Base-by-base conservation (phyloP, 2,329 filamentous ascomycete genomes). In the Metarhizium rileyi region DNA sequence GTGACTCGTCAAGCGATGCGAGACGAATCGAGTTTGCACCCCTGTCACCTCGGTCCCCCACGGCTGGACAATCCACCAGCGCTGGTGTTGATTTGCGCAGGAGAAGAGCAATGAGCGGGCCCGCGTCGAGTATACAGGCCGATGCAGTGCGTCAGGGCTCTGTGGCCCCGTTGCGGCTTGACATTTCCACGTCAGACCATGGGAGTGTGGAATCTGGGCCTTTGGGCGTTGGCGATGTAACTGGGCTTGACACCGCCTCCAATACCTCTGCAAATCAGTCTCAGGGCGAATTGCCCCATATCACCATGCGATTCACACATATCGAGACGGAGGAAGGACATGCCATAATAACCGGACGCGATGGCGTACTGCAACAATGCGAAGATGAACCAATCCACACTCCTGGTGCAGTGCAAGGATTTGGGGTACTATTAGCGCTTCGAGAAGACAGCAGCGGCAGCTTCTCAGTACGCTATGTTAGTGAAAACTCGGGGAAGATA, bases 311-410 rank as follows among this genome's bases (percentile, higher is more conserved):
- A 2, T 95, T 94, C 67, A 86, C 83, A 56, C 87, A 95, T 61
- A 73, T 86, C 4, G 70, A 84, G 25, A 90, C 86, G 0, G 81
- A 86, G 2, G 85, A 82, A 16, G 89, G 89, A 0, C 88, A 95
- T 67, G 81, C 85, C 25, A 78, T 95, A 27, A 87, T 95, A 48
- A 93, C 87, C 1, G 89, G 89, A 5, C 77, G 85, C 49, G 82
- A 88, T 48, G 84, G 81, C 2, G 79, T 76, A 1, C 69, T 93
- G 42, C 86, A 94, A 61, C 78, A 81, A 47, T 95, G 90, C 61
- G 90, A 95, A 64, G 90, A 95, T 59, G 90, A 95, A 59, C 89
- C 90, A 0, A 95, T 95, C 25, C 88, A 91, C 56, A 84, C 89
- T 1, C 90, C 90, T 1, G 89, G 89, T 30, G 86, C 87, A 1